Evolutionary conservation across 2,329 filamentous ascomycete species (phyloP), one percentile per base, ranked within the genome.

Genomic region (Metarhizium rileyi): DNA sequence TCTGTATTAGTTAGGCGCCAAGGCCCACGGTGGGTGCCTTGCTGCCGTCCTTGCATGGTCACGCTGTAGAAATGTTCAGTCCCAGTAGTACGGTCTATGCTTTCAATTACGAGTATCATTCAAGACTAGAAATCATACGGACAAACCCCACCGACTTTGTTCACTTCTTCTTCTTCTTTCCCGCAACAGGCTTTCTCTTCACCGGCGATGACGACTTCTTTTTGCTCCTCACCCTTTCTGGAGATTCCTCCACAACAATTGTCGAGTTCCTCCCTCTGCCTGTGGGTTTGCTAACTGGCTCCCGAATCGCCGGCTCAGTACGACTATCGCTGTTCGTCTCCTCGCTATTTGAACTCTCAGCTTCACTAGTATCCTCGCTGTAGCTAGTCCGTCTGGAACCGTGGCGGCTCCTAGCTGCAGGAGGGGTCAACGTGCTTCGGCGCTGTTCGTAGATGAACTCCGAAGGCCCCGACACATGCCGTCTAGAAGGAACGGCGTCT

Each of bases 121-220:
- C 18, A 23, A 49, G 38, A 36, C 25, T 43, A 41, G 33, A 36
- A 44, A 33, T 45, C 28, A 53, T 30, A 26, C 42, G 25, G 28
- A 44, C 46, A 44, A 38, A 38, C 41, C 45, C 51, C 26, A 36
- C 35, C 44, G 45, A 16, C 16, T 30, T 50, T 46, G 16, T n/a
- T 60, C 54, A 62, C 57, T 62, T 66, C 56, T 63, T 70, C 59
- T 64, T 66, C 56, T 67, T 55, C 59, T 63, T 48, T 58, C 58
- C 14, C 57, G 58, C 22, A 56, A 59, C 26, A 61, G 63, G 55
- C 50, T 70, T 74, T 54, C 67, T 64, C 59, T 73, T 73, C n/a
- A 60, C 55, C 18, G 69, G 63, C 38, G 70, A 66, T 51, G 68
- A 64, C 52, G 66, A 61, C 55, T 69, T 71, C 63, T 72, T 75